These are phyloP conservation scores for Musa beccarii DNA, from an alignment of 176 grass and related monocot species.

Conservation along the genomic window DNA sequence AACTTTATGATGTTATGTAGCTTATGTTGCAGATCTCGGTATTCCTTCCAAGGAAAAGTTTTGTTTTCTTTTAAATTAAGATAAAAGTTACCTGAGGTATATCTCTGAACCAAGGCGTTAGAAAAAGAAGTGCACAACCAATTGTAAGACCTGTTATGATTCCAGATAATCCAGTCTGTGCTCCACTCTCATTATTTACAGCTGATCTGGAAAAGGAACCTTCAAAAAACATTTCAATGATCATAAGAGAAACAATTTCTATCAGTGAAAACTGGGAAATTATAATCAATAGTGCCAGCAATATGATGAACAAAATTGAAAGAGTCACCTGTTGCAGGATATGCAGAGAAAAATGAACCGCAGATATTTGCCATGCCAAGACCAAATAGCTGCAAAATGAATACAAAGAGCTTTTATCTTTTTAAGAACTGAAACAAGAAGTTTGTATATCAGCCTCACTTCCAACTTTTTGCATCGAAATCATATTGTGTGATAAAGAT, in stretches of 20 bases:
- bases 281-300: no score
- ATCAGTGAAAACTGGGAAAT: no score
- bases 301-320: no score
- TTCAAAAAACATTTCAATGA: constrained; percentile 22
- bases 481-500: no score
- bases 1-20: no score
- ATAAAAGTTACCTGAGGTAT: constrained; percentile 68
- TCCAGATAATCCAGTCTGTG: constrained; percentile 77
- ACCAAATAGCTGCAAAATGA: constrained; percentile 66
- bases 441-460: background rate
- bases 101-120: constrained; percentile 88
- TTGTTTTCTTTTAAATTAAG: no score
- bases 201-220: constrained; percentile 98
- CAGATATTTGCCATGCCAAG: constrained; percentile 93
- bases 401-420: background rate
- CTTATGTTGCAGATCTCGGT: no score
- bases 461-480: no score
- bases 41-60: no score
- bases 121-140: constrained; percentile 68
- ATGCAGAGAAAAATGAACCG: constrained; percentile 81
- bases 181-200: constrained; percentile 94
- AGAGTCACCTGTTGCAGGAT: constrained; percentile 68
- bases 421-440: background rate
- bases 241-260: no score
- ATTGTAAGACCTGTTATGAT: constrained; percentile 90